Conservation (phyloP, 2,329 filamentous ascomycete genomes). For the Clarireedia monteithiana region DNA sequence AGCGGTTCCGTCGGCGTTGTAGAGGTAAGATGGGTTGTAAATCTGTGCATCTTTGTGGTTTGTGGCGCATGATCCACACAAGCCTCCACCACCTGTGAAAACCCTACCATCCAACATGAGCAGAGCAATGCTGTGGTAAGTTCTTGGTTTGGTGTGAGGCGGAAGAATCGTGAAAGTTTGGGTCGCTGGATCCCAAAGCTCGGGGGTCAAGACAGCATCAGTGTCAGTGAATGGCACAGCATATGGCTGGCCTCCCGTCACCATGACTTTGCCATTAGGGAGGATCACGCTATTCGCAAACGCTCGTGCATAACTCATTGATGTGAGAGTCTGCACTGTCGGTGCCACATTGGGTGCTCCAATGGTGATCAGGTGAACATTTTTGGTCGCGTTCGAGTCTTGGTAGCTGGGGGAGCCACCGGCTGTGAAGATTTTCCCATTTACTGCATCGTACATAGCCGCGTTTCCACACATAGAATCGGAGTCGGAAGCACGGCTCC, state of each 20-base stretch:
- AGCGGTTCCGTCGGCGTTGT: slow-evolving; percentile 35
- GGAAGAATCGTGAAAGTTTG: slow-evolving; percentile 34
- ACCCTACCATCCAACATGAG: slow-evolving; percentile 44
- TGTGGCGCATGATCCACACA: slow-evolving; percentile 38
- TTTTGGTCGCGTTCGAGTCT: slow-evolving; percentile 33
- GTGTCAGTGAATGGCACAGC: slow-evolving; percentile 39
- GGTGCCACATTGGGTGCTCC: slow-evolving; percentile 23
- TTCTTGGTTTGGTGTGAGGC: slow-evolving; percentile 35
- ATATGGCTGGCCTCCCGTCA: slow-evolving; percentile 39
- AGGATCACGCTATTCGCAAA: slow-evolving; percentile 42
- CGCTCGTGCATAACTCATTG: slow-evolving; percentile 34
- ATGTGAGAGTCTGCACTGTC: slow-evolving; percentile 28
- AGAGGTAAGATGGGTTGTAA: slow-evolving; percentile 48
- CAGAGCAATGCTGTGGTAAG: slow-evolving; percentile 43
- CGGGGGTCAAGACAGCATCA: slow-evolving; percentile 34
- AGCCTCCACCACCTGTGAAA: slow-evolving; percentile 43
- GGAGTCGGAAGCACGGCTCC: slow-evolving; percentile 35
- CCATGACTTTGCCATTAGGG: slow-evolving; percentile 40
- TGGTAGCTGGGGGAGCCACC: slow-evolving; percentile 43
- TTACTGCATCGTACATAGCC: slow-evolving; percentile 48
- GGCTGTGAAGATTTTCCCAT: slow-evolving; percentile 45
- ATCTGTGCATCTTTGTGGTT: slow-evolving; percentile 50
- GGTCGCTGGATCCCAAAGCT: slow-evolving; percentile 38
- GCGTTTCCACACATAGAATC: slow-evolving; percentile 49
- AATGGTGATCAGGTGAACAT: slow-evolving; percentile 44